phyloP scores from a whole-genome alignment of 768 basidiomycete species.

The Xerocomus spinulosus region DNA sequence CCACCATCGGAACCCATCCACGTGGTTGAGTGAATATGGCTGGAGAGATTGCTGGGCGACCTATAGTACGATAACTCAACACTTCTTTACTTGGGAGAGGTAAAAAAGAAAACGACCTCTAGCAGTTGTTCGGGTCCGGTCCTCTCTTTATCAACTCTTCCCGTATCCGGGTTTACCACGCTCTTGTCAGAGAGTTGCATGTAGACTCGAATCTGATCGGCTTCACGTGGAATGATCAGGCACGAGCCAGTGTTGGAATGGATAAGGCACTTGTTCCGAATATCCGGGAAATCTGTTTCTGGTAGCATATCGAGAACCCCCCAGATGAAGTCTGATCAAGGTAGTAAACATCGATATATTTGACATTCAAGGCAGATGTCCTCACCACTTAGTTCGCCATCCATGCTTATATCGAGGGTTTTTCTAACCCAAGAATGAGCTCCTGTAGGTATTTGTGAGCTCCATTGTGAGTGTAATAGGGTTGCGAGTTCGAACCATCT shows the following conservation, averaged over 20 bases:
- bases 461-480: neutral
- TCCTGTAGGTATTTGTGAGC: constrained; percentile 37
- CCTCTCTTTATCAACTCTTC: constrained; percentile 38
- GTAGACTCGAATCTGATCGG: constrained; percentile 46
- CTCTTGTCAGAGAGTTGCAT: constrained; percentile 44
- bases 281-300: constrained; percentile 51
- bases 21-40: constrained; percentile 36
- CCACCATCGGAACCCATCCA: constrained; percentile 42
- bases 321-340: constrained; percentile 37
- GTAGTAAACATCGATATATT: neutral
- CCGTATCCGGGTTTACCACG: constrained; percentile 34
- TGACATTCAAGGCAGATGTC: neutral
- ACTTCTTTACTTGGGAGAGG: too few species aligned
- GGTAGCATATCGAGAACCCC: constrained; percentile 45
- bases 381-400: constrained; percentile 62
- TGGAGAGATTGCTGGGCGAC: constrained; percentile 37
- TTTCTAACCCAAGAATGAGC: constrained; percentile 85
- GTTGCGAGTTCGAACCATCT: constrained; percentile 47
- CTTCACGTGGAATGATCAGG: constrained; percentile 50
- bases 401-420: constrained; percentile 57
- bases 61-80: constrained; percentile 14
- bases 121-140: constrained; percentile 39
- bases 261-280: constrained; percentile 43
- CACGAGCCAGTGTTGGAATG: constrained; percentile 49
- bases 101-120: constrained; percentile 22